These are phyloP conservation scores for Cutaneotrichosporon mucoides DNA, from an alignment of 1,284 basidiomycete genomes.

Conservation along the genomic window DNA sequence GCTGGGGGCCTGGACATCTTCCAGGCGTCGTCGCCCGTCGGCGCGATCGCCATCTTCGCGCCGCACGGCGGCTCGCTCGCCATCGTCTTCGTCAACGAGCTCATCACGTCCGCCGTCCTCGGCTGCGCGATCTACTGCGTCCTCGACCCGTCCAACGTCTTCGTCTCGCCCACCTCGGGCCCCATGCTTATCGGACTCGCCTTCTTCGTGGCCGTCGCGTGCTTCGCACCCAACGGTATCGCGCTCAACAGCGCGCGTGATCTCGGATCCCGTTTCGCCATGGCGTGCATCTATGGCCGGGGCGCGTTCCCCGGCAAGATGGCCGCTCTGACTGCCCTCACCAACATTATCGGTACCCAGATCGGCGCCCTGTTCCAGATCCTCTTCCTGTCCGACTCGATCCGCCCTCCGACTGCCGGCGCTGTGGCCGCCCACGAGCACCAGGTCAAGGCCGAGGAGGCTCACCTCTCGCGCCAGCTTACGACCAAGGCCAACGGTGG, in stretches of 20 bases:
- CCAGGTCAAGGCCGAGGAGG: background rate
- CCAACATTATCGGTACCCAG: conserved; percentile 12
- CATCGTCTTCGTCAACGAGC: conserved; percentile 15
- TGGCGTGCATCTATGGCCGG: conserved; percentile 9
- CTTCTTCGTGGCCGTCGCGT: conserved; percentile 11
- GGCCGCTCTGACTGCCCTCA: conserved; percentile 8
- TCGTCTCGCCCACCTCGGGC: conserved; percentile 4
- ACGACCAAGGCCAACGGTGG: background rate
- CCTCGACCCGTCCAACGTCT: conserved; percentile 20
- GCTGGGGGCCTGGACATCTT: conserved; percentile 4
- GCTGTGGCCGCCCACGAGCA: background rate
- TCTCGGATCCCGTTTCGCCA: conserved; percentile 16
- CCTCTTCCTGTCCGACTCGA: conserved; percentile 14
- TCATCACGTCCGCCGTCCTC: conserved; percentile 3
- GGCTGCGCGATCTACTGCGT: conserved; percentile 11
- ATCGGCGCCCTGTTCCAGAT: conserved; percentile 15
- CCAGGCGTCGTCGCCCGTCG: background rate
- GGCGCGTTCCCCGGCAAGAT: conserved; percentile 8
- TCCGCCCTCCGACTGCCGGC: conserved; percentile 7
- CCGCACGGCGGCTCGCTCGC: conserved; percentile 2
- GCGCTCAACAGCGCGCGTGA: conserved; percentile 20
- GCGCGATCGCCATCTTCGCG: conserved; percentile 8
- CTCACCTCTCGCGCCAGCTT: conserved; percentile 13
- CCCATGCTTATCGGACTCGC: conserved; percentile 10
- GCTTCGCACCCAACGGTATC: conserved; percentile 8